phyloP scores from a whole-genome alignment of 2,329 filamentous ascomycete genomes.

The Claviceps capensis region DNA sequence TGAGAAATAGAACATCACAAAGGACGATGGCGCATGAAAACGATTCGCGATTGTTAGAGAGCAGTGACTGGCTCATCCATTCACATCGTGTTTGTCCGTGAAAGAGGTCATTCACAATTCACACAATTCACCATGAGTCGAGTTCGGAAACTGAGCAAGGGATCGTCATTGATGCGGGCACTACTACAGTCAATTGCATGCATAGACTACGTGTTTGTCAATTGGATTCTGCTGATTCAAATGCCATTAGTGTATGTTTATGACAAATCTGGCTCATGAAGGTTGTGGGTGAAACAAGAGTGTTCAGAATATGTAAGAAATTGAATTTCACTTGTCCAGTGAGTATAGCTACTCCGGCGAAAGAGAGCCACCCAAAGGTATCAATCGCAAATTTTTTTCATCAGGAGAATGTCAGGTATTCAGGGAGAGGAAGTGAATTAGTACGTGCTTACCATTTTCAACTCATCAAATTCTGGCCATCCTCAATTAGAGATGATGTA shows the following conservation, averaged over 20 bases:
- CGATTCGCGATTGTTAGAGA: too few relatives aligned
- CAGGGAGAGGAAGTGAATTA: background rate
- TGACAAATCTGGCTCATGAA: background rate
- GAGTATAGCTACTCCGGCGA: constrained; percentile 81
- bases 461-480: background rate
- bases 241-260: background rate
- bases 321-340: constrained; percentile 68
- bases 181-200: background rate
- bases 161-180: too few relatives aligned
- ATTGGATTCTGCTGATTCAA: background rate
- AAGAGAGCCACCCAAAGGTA: constrained; percentile 66
- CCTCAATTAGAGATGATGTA: background rate
- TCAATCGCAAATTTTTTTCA: constrained; percentile 99
- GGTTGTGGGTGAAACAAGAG: constrained; percentile 7
- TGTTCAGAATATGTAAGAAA: constrained; percentile 98
- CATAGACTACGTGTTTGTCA: background rate
- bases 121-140: too few relatives aligned
- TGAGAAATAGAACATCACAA: background rate
- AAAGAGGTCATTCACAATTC: too few relatives aligned
- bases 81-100: too few relatives aligned
- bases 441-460: constrained; percentile 1
- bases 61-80: too few relatives aligned
- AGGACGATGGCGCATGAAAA: background rate
- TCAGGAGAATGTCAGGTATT: constrained; percentile 39
- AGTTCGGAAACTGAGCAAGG: too few relatives aligned